A percentile compares a stretch with the other conserved stretches of the same genome.
Evolutionary conservation across 1,139 yeast species (phyloP).

Genomic region (Protomyces gravidus): DNA sequence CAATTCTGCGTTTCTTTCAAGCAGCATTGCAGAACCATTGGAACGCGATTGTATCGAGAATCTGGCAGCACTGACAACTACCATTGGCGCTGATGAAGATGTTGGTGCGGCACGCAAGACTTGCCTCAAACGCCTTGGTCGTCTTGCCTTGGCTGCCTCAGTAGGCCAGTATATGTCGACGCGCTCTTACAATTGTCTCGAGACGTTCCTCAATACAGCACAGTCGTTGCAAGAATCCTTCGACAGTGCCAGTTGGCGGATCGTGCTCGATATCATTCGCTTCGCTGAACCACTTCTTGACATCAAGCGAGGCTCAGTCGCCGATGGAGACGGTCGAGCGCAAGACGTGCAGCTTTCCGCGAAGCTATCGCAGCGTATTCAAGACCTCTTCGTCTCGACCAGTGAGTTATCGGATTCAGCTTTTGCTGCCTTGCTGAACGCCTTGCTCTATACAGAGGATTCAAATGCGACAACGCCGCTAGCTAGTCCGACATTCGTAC

Average conservation of each 20-base stretch:
- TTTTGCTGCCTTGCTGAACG: constrained; percentile 8
- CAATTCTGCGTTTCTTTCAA: constrained; percentile 13
- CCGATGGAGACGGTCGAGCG: background rate
- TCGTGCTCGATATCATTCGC: constrained; percentile 10
- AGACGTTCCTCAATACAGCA: constrained; percentile 1
- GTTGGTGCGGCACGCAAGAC: background rate
- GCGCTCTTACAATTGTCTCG: constrained; percentile 11
- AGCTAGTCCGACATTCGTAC: background rate
- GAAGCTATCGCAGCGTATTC: background rate
- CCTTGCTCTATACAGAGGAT: constrained; percentile 4
- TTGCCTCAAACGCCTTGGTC: constrained; percentile 17
- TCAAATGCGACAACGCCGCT: constrained; percentile 9
- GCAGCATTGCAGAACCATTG: constrained; percentile 3
- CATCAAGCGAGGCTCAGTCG: background rate
- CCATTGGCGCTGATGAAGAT: background rate
- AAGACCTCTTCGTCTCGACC: constrained; percentile 1
- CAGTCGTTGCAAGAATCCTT: background rate
- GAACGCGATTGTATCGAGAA: constrained; percentile 3
- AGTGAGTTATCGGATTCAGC: background rate
- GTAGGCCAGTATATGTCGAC: background rate
- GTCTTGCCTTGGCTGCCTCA: constrained; percentile 14
- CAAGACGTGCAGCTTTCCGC: background rate
- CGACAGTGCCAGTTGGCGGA: constrained; percentile 7
- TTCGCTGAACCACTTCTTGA: constrained; percentile 9
- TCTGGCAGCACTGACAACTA: background rate